phyloP scores from a whole-genome alignment of 305 asterid genomes.

The Rubia tinctorum region DNA sequence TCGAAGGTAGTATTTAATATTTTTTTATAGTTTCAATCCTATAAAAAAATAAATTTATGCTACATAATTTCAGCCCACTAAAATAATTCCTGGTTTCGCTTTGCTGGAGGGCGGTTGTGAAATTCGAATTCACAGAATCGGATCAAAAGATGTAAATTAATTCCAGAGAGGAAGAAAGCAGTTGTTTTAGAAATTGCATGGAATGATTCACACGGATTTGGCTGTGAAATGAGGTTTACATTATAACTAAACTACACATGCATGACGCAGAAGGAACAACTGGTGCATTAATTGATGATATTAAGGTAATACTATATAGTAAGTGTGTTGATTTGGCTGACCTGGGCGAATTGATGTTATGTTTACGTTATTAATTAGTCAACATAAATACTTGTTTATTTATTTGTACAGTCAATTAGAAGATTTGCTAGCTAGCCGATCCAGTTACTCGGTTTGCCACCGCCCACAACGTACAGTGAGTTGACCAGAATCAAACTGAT shows the following conservation, averaged over 20 bases:
- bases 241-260: background rate
- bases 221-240: background rate
- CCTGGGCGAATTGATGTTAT: background rate
- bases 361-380: background rate
- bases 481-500: background rate
- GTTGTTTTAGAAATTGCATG: background rate
- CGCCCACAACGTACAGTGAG: background rate
- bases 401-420: background rate
- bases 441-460: background rate
- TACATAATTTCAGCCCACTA: too few relatives aligned
- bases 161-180: constrained; percentile 2
- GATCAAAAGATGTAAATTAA: background rate
- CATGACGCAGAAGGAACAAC: constrained; percentile 8
- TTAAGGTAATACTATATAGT: background rate
- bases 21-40: too few relatives aligned
- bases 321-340: background rate
- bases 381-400: background rate
- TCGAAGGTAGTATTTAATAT: too few relatives aligned
- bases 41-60: too few relatives aligned
- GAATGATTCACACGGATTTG: background rate
- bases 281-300: background rate
- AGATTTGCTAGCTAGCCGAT: background rate
- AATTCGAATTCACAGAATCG: background rate
- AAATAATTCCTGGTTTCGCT: too few relatives aligned
- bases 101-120: background rate